Evolutionary conservation across 768 basidiomycete genomes (phyloP).

Genomic region (Amylocystis lapponica): DNA sequence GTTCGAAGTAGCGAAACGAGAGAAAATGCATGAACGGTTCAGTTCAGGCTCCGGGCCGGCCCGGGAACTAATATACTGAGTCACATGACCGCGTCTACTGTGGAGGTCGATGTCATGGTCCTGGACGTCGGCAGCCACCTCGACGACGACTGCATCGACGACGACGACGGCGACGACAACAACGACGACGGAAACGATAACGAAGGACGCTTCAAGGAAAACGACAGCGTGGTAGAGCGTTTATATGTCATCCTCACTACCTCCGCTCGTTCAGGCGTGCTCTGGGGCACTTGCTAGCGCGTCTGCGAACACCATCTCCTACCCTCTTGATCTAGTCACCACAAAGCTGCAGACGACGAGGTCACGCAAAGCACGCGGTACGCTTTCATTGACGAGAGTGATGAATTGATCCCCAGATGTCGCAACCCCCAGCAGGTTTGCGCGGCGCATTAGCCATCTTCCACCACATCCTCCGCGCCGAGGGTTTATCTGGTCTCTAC

Average conservation of each 20-base stretch:
- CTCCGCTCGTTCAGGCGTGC: constrained; percentile 53
- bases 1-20: too few relatives aligned
- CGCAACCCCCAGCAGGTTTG: constrained; percentile 24
- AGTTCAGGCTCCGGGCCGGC: too few relatives aligned
- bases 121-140: too few relatives aligned
- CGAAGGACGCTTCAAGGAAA: background rate
- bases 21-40: too few relatives aligned
- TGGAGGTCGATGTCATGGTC: background rate
- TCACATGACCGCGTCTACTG: too few relatives aligned
- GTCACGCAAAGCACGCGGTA: background rate
- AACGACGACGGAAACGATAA: background rate
- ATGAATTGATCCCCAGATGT: background rate
- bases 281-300: constrained; percentile 54
- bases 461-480: constrained; percentile 29
- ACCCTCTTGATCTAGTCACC: constrained; percentile 55
- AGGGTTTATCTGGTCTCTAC: constrained; percentile 44
- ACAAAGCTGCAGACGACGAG: constrained; percentile 36
- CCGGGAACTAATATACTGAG: too few relatives aligned
- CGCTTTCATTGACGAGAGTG: constrained; percentile 7
- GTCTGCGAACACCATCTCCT: constrained; percentile 45
- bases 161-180: background rate
- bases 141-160: background rate
- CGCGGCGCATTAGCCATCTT: constrained; percentile 28
- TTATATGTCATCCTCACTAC: constrained; percentile 50
- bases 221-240: too few relatives aligned